Conservation (phyloP, 1,284 basidiomycete species). For the Grifola frondosa region DNA sequence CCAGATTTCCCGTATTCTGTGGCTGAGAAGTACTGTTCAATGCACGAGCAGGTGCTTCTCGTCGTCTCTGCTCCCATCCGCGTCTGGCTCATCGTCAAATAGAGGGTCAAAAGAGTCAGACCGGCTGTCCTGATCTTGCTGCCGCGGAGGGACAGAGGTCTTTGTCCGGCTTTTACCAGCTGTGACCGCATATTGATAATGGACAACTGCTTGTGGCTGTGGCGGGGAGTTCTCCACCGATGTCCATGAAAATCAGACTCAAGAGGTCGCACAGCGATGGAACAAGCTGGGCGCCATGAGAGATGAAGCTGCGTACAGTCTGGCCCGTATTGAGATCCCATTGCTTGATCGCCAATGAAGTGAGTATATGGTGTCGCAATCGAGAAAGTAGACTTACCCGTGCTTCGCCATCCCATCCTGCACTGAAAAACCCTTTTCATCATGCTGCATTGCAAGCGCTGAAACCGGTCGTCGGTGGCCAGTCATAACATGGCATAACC, state of each 20-base stretch:
- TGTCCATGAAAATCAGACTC: conserved; percentile 37
- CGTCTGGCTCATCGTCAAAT: conserved; percentile 75
- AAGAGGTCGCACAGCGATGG: conserved; percentile 79
- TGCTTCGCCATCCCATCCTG: conserved; percentile 93
- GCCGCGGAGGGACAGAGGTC: conserved; percentile 3
- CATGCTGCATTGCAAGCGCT: conserved; percentile 75
- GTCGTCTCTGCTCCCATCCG: conserved; percentile 41
- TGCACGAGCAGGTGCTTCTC: conserved; percentile 13
- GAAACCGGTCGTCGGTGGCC: conserved; percentile 84
- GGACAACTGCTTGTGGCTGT: conserved; percentile 18
- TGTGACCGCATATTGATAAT: conserved; percentile 14
- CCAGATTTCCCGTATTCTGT: no score
- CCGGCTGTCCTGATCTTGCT: conserved; percentile 53
- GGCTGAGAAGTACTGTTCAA: conserved; percentile 5
- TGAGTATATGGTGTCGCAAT: conserved; percentile 1
- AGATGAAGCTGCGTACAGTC: conserved; percentile 72
- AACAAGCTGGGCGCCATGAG: conserved; percentile 87
- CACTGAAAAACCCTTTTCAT: conserved; percentile 87
- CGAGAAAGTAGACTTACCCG: conserved; percentile 54
- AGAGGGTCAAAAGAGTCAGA: conserved; percentile 82
- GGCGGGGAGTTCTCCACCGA: conserved; percentile 20
- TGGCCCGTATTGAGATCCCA: conserved; percentile 98
- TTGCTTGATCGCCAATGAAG: conserved; percentile 55
- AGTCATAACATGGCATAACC: conserved; percentile 69
- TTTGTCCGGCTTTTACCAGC: conserved; percentile 4